A percentile compares a stretch with the other conserved stretches of the same genome.
phyloP scores from a whole-genome alignment of 129 eudicot genomes.

The Heracleum sosnowskyi region DNA sequence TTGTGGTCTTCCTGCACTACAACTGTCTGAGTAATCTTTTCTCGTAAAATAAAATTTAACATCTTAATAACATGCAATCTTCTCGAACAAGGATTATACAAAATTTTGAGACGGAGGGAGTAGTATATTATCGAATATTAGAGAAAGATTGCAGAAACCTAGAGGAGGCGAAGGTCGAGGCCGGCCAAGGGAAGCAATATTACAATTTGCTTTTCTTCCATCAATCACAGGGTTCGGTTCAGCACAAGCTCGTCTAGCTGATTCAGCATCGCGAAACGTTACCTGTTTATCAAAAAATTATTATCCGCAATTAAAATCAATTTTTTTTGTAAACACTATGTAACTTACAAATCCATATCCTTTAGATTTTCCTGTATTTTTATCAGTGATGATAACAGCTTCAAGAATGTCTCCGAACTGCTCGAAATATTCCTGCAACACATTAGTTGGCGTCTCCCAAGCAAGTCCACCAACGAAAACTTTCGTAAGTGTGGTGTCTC shows the following conservation, averaged over 20 bases:
- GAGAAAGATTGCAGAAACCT: conserved; percentile 27
- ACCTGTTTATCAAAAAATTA: conserved; percentile 32
- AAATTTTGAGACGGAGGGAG: neutral
- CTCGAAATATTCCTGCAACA: conserved; percentile 63
- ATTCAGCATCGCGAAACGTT: conserved; percentile 74
- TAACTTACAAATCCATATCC: conserved; percentile 94
- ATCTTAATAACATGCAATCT: neutral
- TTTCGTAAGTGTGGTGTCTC: conserved; percentile 81
- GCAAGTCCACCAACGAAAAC: conserved; percentile 96
- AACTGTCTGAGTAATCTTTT: neutral
- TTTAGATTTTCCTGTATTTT: conserved; percentile 83
- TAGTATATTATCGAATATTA: no score
- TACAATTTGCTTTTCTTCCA: conserved; percentile 90
- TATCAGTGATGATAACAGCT: conserved; percentile 84
- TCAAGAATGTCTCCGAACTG: conserved; percentile 94
- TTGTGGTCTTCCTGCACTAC: conserved; percentile 43
- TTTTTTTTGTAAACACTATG: neutral
- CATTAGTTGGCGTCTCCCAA: conserved; percentile 92
- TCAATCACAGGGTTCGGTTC: conserved; percentile 86
- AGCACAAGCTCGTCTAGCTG: conserved; percentile 69
- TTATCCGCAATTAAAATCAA: neutral
- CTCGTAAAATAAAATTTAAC: neutral
- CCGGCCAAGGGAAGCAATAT: conserved; percentile 82
- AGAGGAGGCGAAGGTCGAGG: conserved; percentile 67
- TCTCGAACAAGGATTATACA: no score